Evolutionary conservation across 1,139 yeast species (phyloP).

Genomic region (Scheffersomyces parashehatae): DNA sequence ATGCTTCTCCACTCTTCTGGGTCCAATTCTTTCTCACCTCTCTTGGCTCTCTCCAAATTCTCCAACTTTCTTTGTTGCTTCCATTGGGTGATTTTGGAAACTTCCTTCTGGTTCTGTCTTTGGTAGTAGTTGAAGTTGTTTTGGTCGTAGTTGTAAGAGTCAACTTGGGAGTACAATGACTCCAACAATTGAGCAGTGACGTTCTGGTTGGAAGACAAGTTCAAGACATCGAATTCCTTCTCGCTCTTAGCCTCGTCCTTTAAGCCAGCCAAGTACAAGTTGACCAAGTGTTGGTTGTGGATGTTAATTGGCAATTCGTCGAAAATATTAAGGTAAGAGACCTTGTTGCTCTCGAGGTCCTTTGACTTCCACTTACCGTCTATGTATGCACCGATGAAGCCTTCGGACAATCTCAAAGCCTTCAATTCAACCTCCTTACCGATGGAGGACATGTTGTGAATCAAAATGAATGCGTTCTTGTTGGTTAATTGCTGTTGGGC

Average conservation of each 20-base stretch:
- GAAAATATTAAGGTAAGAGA: conserved; percentile 68
- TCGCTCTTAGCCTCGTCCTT: conserved; percentile 22
- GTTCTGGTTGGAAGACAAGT: conserved; percentile 46
- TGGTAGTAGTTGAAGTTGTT: conserved; percentile 83
- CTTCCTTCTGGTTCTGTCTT: conserved; percentile 73
- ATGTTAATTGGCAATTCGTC: conserved; percentile 71
- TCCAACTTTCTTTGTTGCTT: conserved; percentile 65
- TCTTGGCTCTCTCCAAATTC: conserved; percentile 58
- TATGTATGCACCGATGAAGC: conserved; percentile 58
- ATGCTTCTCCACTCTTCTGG: conserved; percentile 67
- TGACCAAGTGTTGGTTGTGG: conserved; percentile 52
- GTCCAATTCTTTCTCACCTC: conserved; percentile 57
- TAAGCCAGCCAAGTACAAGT: conserved; percentile 42
- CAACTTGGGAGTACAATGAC: conserved; percentile 71
- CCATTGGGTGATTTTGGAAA: conserved; percentile 73
- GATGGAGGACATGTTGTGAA: conserved; percentile 73
- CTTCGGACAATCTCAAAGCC: conserved; percentile 68
- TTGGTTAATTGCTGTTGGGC: conserved; percentile 64
- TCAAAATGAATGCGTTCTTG: conserved; percentile 65
- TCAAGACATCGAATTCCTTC: conserved; percentile 40
- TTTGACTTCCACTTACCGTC: conserved; percentile 68
- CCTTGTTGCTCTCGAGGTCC: conserved; percentile 57
- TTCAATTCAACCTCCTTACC: conserved; percentile 64
- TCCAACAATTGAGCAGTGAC: conserved; percentile 58
- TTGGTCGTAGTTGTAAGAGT: conserved; percentile 78